phyloP scores from a whole-genome alignment of 805 yeast genomes.

The Ogataea ramenticola region DNA sequence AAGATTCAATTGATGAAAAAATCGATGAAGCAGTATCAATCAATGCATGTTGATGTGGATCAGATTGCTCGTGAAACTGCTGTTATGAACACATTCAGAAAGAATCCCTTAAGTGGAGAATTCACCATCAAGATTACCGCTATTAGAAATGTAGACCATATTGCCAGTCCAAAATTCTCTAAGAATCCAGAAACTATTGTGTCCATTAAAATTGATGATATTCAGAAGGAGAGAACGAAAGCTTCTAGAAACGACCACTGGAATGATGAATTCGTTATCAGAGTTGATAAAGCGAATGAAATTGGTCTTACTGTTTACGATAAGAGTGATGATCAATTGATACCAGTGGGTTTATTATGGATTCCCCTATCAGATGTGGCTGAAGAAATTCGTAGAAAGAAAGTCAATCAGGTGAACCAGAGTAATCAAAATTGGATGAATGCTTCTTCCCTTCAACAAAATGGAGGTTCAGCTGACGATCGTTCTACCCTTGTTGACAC shows the following conservation, averaged over 20 bases:
- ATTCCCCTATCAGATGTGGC: constrained; percentile 82
- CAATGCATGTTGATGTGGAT: constrained; percentile 70
- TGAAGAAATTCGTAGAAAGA: constrained; percentile 89
- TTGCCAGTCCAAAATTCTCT: constrained; percentile 73
- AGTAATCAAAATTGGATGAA: constrained; percentile 84
- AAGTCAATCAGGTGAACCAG: constrained; percentile 70
- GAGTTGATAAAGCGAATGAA: constrained; percentile 88
- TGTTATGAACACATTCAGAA: constrained; percentile 60
- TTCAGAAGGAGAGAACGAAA: constrained; percentile 68
- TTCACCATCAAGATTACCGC: constrained; percentile 68
- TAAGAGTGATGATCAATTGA: constrained; percentile 52
- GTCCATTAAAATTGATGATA: constrained; percentile 81
- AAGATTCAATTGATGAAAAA: constrained; percentile 78
- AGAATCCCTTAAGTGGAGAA: constrained; percentile 79
- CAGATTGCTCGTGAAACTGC: constrained; percentile 63
- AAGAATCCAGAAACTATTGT: constrained; percentile 76
- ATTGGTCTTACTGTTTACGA: constrained; percentile 85
- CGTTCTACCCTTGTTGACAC: neutral
- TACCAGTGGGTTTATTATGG: constrained; percentile 94
- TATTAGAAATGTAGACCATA: constrained; percentile 86
- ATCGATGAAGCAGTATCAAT: constrained; percentile 81
- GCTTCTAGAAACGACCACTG: constrained; percentile 72
- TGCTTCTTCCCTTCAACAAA: constrained; percentile 48
- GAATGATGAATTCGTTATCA: constrained; percentile 75
- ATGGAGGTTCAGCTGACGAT: constrained; percentile 2